Conservation (phyloP, 2,329 filamentous ascomycete species). For the Talaromyces sp. region DNA sequence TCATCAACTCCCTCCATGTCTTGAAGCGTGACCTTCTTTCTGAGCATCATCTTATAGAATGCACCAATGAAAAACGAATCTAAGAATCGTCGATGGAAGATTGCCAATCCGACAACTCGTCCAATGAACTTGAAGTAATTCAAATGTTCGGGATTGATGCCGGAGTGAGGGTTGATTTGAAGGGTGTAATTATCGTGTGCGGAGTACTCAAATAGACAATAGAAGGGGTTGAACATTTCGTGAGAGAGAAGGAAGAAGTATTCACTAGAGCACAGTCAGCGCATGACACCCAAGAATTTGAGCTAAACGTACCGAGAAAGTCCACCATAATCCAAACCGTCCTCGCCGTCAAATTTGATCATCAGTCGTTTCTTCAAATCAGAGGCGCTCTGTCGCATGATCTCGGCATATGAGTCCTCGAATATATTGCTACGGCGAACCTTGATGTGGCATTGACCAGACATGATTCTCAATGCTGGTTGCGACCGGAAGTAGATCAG, state of each 20-base stretch:
- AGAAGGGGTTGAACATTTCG: constrained; percentile 99
- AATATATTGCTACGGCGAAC: constrained; percentile 95
- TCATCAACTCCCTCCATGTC: constrained; percentile 99
- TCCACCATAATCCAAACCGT: constrained; percentile 96
- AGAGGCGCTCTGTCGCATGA: constrained; percentile 90
- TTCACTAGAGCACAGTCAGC: constrained; percentile 58
- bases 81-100: constrained; percentile 95
- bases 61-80: constrained; percentile 99
- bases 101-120: constrained; percentile 90
- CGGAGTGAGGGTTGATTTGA: constrained; percentile 98
- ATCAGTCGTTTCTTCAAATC: constrained; percentile 98
- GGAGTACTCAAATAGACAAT: constrained; percentile 98
- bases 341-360: constrained; percentile 99
- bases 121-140: constrained; percentile 99
- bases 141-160: constrained; percentile 97
- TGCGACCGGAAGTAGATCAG: constrained; percentile 99
- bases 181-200: constrained; percentile 99
- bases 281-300: neutral
- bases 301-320: constrained; percentile 63
- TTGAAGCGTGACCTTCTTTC: constrained; percentile 83
- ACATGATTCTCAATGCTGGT: constrained; percentile 89
- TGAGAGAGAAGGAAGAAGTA: constrained; percentile 99
- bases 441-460: constrained; percentile 97
- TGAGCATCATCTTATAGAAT: constrained; percentile 98
- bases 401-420: constrained; percentile 97